Conservation (phyloP, 2,329 filamentous ascomycete genomes). For the Lachnellula suecica region DNA sequence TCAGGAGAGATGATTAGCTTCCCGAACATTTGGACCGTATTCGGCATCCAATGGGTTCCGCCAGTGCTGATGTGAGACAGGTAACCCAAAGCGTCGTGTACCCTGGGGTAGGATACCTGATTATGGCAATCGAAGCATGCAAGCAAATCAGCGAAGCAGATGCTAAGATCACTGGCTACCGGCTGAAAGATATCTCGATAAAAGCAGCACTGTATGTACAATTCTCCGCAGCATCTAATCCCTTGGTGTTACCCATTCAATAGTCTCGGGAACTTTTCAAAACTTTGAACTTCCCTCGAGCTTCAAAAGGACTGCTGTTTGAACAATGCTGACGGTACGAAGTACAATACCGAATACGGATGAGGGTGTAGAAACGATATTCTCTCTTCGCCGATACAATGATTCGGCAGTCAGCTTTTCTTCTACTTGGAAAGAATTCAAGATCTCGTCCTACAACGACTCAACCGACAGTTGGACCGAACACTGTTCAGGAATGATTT, state of each 20-base stretch:
- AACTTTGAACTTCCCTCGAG: too few species aligned
- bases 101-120: constrained; percentile 30
- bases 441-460: constrained; percentile 28
- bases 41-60: too few species aligned
- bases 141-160: not conserved
- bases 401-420: constrained; percentile 20
- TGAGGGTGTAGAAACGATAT: not conserved
- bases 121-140: constrained; percentile 22
- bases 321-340: too few species aligned
- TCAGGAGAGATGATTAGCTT: constrained; percentile 19
- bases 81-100: constrained; percentile 24
- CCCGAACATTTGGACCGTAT: too few species aligned
- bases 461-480: constrained; percentile 30
- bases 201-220: not conserved
- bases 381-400: not conserved
- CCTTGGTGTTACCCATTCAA: too few species aligned
- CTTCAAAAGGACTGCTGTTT: too few species aligned
- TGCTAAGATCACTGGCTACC: not conserved
- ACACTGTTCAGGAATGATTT: constrained; percentile 34
- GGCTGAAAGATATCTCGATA: not conserved
- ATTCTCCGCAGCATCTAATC: too few species aligned
- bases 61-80: too few species aligned
- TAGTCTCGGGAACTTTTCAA: too few species aligned
- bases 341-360: not conserved
- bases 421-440: constrained; percentile 3